A percentile compares a stretch with the other conserved stretches of the same genome.
Evolutionary conservation across 352 stramenopile genomes (phyloP).

Genomic region (Thalassiosira ordinaria): DNA sequence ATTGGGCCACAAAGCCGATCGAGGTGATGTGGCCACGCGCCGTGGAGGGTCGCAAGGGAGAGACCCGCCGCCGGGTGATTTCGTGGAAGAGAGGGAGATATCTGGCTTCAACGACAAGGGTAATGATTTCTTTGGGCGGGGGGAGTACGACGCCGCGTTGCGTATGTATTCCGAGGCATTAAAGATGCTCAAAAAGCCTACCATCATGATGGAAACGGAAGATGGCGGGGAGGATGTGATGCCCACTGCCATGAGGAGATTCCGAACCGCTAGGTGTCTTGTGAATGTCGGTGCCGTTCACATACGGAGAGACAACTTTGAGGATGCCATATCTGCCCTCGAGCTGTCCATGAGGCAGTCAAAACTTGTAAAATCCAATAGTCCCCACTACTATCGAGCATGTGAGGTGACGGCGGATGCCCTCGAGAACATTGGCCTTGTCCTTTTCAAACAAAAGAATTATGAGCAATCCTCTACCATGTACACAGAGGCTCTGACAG

Average conservation of each 20-base stretch:
- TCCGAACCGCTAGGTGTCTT: conserved; percentile 47
- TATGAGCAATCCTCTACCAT: conserved; percentile 47
- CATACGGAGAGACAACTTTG: conserved; percentile 50
- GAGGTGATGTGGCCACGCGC: conserved; percentile 15
- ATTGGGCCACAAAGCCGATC: conserved; percentile 19
- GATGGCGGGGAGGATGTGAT: conserved; percentile 26
- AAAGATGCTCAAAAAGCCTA: conserved; percentile 51
- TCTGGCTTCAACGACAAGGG: conserved; percentile 59
- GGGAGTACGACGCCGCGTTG: conserved; percentile 56
- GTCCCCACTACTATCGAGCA: conserved; percentile 43
- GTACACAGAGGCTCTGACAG: conserved; percentile 49
- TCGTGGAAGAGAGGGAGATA: conserved; percentile 48
- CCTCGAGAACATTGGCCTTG: conserved; percentile 56
- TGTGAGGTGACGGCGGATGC: conserved; percentile 59
- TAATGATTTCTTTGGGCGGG: conserved; percentile 58
- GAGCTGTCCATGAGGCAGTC: conserved; percentile 49
- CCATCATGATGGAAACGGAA: conserved; percentile 33
- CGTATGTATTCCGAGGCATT: conserved; percentile 64
- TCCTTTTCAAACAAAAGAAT: conserved; percentile 55
- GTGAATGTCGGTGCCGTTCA: conserved; percentile 60
- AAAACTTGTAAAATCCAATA: conserved; percentile 32
- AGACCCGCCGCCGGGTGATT: conserved; percentile 3
- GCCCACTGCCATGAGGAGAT: conserved; percentile 37
- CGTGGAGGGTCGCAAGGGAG: conserved; percentile 24
- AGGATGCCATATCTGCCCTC: conserved; percentile 42